A percentile compares a stretch with the other conserved stretches of the same genome.
Evolutionary conservation across 352 stramenopile species (phyloP).

Genomic region (Globisporangium paroecandrum): DNA sequence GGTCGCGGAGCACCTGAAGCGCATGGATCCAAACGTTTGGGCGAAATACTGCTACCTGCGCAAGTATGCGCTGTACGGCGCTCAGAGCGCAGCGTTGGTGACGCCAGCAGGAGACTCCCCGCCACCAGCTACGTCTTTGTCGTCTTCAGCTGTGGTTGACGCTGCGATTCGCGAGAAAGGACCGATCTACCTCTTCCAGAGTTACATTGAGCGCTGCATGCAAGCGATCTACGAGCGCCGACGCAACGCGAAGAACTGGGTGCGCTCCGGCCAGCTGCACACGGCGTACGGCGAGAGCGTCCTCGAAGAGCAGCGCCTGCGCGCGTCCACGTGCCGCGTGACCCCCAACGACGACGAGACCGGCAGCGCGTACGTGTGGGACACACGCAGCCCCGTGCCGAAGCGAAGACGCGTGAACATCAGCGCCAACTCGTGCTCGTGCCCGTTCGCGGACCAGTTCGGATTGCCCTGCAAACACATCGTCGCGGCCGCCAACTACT

Average conservation of each 20-base stretch:
- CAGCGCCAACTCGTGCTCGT: slow-evolving; percentile 35
- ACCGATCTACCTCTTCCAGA: slow-evolving; percentile 38
- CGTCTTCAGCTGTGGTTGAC: slow-evolving; percentile 16
- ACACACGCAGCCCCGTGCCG: slow-evolving; percentile 28
- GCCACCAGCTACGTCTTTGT: slow-evolving; percentile 16
- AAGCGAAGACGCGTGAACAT: slow-evolving; percentile 46
- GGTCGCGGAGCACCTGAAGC: slow-evolving; percentile 23
- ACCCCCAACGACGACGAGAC: slow-evolving; percentile 41
- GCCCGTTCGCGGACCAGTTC: slow-evolving; percentile 35
- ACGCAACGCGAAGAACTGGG: slow-evolving; percentile 23
- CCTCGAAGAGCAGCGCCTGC: slow-evolving; percentile 28
- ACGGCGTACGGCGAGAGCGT: slow-evolving; percentile 33
- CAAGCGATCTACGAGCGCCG: slow-evolving; percentile 33
- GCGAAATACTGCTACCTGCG: slow-evolving; percentile 40
- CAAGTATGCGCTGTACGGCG: slow-evolving; percentile 37
- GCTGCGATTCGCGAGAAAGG: slow-evolving; percentile 19
- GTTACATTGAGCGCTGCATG: slow-evolving; percentile 45
- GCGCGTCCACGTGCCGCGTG: slow-evolving; percentile 32
- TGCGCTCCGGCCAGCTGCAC: slow-evolving; percentile 25
- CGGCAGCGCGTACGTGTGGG: slow-evolving; percentile 42
- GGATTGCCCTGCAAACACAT: slow-evolving; percentile 45
- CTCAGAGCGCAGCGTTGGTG: slow-evolving; percentile 31
- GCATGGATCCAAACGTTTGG: slow-evolving; percentile 29
- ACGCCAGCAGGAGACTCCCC: slow-evolving; percentile 12
- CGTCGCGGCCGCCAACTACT: slow-evolving; percentile 33